These are phyloP conservation scores for Rhodotorula paludigena DNA, from an alignment of 768 basidiomycete genomes.

Conservation along the genomic window DNA sequence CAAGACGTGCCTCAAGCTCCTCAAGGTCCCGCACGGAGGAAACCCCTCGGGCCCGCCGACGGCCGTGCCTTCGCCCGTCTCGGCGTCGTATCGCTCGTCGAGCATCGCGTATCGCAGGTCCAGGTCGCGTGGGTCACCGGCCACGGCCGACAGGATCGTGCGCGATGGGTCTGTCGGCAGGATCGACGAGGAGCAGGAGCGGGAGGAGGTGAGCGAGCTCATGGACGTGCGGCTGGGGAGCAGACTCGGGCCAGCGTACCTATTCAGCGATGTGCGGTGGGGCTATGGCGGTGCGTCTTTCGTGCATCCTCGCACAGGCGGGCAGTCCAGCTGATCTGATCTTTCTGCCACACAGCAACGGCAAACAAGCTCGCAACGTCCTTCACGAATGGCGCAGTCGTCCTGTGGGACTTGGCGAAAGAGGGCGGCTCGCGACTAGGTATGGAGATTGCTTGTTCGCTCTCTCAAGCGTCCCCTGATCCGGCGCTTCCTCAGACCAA, in stretches of 20 bases:
- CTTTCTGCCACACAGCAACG: not conserved
- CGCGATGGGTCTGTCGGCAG: not conserved
- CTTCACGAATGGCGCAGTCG: constrained; percentile 36
- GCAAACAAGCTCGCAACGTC: constrained; percentile 36
- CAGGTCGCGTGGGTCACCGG: constrained; percentile 17
- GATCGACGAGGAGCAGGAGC: not conserved
- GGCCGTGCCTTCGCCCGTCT: not conserved
- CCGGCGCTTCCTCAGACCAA: constrained; percentile 16
- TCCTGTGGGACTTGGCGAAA: constrained; percentile 31
- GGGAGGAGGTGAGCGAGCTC: constrained; percentile 21
- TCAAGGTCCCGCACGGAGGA: constrained; percentile 29
- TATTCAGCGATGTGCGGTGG: constrained; percentile 36
- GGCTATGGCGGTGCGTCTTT: constrained; percentile 25
- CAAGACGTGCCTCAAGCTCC: constrained; percentile 29
- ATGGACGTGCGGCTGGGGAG: constrained; percentile 21
- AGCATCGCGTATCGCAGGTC: constrained; percentile 29
- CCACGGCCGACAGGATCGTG: too few species aligned
- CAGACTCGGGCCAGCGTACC: constrained; percentile 21
- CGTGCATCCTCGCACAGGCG: too few species aligned
- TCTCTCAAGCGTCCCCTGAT: not conserved
- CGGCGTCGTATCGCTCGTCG: constrained; percentile 2
- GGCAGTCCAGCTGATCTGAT: not conserved
- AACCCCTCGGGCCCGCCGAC: not conserved
- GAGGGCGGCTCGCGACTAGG: constrained; percentile 26
- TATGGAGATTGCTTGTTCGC: too few species aligned